Evolutionary conservation across 2,329 filamentous ascomycete species (phyloP).

Genomic region (Scedosporium apiospermum): DNA sequence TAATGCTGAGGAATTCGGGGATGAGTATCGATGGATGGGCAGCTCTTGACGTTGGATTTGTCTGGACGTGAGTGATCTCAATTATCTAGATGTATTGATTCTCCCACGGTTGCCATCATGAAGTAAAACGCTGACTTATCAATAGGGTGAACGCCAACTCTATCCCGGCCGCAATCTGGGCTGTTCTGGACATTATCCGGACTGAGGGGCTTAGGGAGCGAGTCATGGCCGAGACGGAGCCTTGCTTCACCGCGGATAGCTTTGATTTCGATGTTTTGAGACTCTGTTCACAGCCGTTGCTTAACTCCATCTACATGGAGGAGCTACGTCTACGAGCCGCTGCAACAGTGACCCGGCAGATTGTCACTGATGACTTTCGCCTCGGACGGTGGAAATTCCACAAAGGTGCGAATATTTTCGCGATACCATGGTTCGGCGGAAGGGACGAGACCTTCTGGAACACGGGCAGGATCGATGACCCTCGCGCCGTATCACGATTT

Average conservation of each 20-base stretch:
- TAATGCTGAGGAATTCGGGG: conserved; percentile 12
- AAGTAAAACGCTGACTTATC: background rate
- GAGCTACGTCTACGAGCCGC: conserved; percentile 16
- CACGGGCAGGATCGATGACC: background rate
- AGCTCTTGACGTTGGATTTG: conserved; percentile 8
- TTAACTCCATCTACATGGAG: conserved; percentile 19
- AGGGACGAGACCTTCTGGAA: conserved; percentile 10
- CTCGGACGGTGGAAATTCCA: background rate
- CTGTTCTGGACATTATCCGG: conserved; percentile 17
- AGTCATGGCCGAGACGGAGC: conserved; percentile 13
- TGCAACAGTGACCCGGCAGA: conserved; percentile 16
- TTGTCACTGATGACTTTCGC: conserved; percentile 8
- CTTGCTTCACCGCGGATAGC: conserved; percentile 8
- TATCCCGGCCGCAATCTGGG: conserved; percentile 19
- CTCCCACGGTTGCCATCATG: too few relatives aligned
- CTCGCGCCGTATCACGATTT: conserved; percentile 8
- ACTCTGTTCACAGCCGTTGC: conserved; percentile 14
- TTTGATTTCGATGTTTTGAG: conserved; percentile 11
- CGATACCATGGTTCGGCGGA: background rate
- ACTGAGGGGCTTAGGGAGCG: conserved; percentile 13
- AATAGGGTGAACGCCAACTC: conserved; percentile 18
- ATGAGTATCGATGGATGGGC: conserved; percentile 11
- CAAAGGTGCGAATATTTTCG: background rate
- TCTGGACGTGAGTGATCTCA: conserved; percentile 1
- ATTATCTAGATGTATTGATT: too few relatives aligned